Evolutionary conservation across 306 rosid species (phyloP).

Genomic region (Lupinus albus): DNA sequence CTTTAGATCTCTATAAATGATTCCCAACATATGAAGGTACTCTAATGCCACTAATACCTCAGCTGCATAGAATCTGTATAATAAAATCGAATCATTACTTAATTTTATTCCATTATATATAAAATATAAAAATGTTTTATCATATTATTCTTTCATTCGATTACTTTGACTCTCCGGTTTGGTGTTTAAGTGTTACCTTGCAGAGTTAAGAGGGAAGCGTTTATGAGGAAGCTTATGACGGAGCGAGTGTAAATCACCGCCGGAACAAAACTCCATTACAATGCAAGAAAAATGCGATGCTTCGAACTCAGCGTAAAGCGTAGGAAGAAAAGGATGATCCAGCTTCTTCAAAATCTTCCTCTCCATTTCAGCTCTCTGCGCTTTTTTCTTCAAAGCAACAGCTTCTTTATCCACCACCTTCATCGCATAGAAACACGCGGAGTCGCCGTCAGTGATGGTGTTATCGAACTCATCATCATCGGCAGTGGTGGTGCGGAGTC

Average conservation of each 20-base stretch:
- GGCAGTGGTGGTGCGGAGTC: slow-evolving; percentile 41
- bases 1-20: slow-evolving; percentile 90
- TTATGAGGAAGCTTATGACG: slow-evolving; percentile 67
- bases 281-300: slow-evolving; percentile 91
- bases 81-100: no score
- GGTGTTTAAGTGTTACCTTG: slow-evolving; percentile 55
- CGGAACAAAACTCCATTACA: slow-evolving; percentile 96
- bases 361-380: slow-evolving; percentile 90
- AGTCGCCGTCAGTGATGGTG: slow-evolving; percentile 11
- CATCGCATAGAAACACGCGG: slow-evolving; percentile 73
- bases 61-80: slow-evolving; percentile 88
- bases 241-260: slow-evolving; percentile 91
- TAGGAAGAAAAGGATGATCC: slow-evolving; percentile 90
- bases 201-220: slow-evolving; percentile 78
- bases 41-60: slow-evolving; percentile 91
- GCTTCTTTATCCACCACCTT: slow-evolving; percentile 93
- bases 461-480: slow-evolving; percentile 27
- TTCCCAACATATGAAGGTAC: slow-evolving; percentile 97
- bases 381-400: slow-evolving; percentile 75
- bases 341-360: slow-evolving; percentile 87
- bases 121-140: no score
- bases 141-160: no score
- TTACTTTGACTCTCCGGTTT: no score
- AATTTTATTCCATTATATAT: no score
- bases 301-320: slow-evolving; percentile 89